Percentiles rank a stretch among this genome's conserved stretches.
These are phyloP conservation scores for Kalaharituber pfeilii DNA, from an alignment of 2,329 filamentous ascomycete genomes.

Conservation along the genomic window DNA sequence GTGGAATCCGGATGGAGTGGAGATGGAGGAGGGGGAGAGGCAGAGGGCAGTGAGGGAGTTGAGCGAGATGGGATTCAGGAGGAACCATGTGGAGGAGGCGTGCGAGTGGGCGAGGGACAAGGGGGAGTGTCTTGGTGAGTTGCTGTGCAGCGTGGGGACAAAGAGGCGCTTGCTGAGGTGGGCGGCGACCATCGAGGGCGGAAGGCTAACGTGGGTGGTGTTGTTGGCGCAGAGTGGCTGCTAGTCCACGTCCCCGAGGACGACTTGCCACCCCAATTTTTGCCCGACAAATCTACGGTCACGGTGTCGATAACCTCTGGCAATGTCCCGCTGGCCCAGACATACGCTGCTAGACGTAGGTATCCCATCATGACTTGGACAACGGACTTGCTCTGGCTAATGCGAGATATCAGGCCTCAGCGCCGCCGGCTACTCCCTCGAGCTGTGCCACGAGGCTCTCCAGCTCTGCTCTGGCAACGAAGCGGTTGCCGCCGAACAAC, in stretches of 20 bases:
- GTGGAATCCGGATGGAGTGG: conserved; percentile 70
- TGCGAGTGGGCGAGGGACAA: conserved; percentile 72
- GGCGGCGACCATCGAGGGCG: background rate
- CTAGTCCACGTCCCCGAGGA: conserved; percentile 94
- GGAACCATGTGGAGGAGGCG: conserved; percentile 77
- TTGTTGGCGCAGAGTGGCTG: conserved; percentile 51
- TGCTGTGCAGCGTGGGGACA: background rate
- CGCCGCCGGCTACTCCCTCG: conserved; percentile 65
- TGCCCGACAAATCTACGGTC: conserved; percentile 81
- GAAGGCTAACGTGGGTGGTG: conserved; percentile 6
- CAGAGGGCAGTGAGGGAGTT: conserved; percentile 53
- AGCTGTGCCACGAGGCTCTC: conserved; percentile 64
- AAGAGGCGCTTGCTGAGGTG: conserved; percentile 4
- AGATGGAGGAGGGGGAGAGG: conserved; percentile 42
- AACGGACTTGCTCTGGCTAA: background rate
- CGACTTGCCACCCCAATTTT: conserved; percentile 77
- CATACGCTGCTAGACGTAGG: conserved; percentile 20
- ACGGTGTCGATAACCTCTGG: conserved; percentile 69
- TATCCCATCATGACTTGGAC: background rate
- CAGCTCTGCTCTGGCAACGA: conserved; percentile 57
- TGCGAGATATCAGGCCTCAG: conserved; percentile 34
- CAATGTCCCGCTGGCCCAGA: conserved; percentile 14
- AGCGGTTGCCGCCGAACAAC: conserved; percentile 53
- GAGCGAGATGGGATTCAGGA: conserved; percentile 64
- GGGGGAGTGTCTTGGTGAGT: conserved; percentile 54